Evolutionary conservation across 352 stramenopile genomes (phyloP).

Genomic region (Phytopythium montanum): DNA sequence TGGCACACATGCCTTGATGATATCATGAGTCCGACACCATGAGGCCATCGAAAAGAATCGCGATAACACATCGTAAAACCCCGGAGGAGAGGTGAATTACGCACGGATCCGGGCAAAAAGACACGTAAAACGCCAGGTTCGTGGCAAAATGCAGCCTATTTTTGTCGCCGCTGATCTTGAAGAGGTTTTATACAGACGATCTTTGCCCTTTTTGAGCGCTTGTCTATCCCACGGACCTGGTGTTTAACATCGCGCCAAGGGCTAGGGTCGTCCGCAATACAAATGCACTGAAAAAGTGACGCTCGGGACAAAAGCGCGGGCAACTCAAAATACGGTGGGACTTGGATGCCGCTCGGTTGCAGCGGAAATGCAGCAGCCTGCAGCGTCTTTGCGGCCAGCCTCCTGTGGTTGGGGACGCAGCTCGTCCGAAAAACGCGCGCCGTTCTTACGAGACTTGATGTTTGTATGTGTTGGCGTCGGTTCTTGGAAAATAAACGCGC

Average conservation of each 20-base stretch:
- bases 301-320: background rate
- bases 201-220: background rate
- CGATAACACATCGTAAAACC: background rate
- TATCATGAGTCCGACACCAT: background rate
- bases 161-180: conserved; percentile 5
- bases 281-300: background rate
- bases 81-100: background rate
- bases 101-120: background rate
- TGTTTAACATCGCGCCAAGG: conserved; percentile 3
- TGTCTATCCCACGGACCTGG: background rate
- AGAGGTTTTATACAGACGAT: conserved; percentile 3
- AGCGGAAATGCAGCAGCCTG: conserved; percentile 3
- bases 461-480: conserved; percentile 2
- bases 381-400: conserved; percentile 1
- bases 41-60: conserved; percentile 1
- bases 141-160: background rate
- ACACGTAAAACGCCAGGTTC: background rate
- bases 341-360: background rate
- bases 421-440: conserved; percentile 11
- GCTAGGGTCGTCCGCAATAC: background rate
- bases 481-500: background rate
- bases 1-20: background rate
- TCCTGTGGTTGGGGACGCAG: background rate
- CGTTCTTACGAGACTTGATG: background rate
- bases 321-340: background rate